Evolutionary conservation across 192 early-diverging fungal genomes (phyloP).

Genomic region (Rhizoclosmatium globosum): DNA sequence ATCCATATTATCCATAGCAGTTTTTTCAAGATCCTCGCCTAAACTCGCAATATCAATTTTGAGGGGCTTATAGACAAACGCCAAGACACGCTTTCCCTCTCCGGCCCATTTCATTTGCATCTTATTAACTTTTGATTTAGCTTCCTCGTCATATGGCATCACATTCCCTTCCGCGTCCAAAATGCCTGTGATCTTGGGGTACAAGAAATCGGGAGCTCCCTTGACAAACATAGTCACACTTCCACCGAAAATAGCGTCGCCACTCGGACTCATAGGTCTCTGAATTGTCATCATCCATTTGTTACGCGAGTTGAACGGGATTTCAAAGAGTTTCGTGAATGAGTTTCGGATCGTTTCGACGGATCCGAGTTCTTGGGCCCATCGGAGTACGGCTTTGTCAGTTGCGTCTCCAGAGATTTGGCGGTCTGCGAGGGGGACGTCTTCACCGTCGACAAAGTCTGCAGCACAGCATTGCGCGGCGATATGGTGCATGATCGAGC

Average conservation of each 20-base stretch:
- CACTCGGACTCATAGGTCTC: background rate
- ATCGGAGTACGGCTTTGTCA: conserved; percentile 42
- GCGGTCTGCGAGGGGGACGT: conserved; percentile 64
- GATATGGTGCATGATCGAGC: conserved; percentile 10
- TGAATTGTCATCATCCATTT: conserved; percentile 87
- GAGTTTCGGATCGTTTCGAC: conserved; percentile 35
- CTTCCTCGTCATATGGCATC: conserved; percentile 45
- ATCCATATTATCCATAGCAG: conserved; percentile 63
- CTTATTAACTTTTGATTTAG: conserved; percentile 60
- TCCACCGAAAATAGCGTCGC: background rate
- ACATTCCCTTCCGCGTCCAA: conserved; percentile 65
- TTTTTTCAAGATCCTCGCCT: conserved; percentile 46
- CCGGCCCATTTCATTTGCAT: conserved; percentile 67
- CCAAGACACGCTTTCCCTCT: conserved; percentile 88
- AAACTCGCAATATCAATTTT: background rate
- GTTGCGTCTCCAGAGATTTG: conserved; percentile 57
- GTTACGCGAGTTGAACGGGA: conserved; percentile 92
- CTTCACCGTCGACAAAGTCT: conserved; percentile 61
- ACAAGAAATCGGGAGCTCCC: conserved; percentile 81
- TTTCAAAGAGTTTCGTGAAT: conserved; percentile 80
- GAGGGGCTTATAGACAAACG: conserved; percentile 68
- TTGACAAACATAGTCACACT: conserved; percentile 68
- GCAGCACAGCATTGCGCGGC: conserved; percentile 72
- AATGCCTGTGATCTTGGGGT: conserved; percentile 68
- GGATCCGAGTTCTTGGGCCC: conserved; percentile 46